Evolutionary conservation across 371 early-diverging fungal genomes (phyloP), one percentile per base, ranked within the genome.

Genomic region (Syncephalis fuscata): DNA sequence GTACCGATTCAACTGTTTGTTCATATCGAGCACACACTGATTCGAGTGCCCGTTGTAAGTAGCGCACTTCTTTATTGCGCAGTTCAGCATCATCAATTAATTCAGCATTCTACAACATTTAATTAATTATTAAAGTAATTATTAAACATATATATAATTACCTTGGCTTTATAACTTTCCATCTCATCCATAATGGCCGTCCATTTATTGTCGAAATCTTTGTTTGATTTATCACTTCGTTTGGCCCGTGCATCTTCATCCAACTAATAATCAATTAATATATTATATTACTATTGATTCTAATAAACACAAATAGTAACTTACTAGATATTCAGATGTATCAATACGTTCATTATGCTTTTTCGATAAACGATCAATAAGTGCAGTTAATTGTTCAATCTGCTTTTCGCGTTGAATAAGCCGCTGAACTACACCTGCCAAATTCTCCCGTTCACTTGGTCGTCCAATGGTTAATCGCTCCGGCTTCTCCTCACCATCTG

Each of bases 351-450:
- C 38, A 15, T 39, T 24, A 26, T 22, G 37, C 19, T 55, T 57
- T 44, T 59, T 59, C 45, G 58, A 54, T 52, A 61, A 53, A 41
- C 46, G 44, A 15, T 64, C 64, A 44, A 64, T 56, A 10, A 57
- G 57, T 39, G 58, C 61, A 17, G 56, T 59, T 26, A 64, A 52
- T 49, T 54, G 55, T 8, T 55, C 48, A 10, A 61, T 59, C 48
- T 64, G 60, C 51, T 61, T 64, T 36, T 64, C 61, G 49, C 61
- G 59, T 45, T 61, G 61, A 39, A 61, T 55, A 39, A 64, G 52
- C 45, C 59, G 50, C 49, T 61, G 61, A 24, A 64, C 61, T 24
- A 64, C 54, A 16, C 59, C 55, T 42, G 64, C 56, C 32, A 61
- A 57, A 45, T 64, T 60, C 64, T 64, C 22, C 25, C n/a, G 19